Evolutionary conservation across 2,329 filamentous ascomycete genomes (phyloP), one percentile per base, ranked within the genome.

Genomic region (Scleromitrula shiraiana): DNA sequence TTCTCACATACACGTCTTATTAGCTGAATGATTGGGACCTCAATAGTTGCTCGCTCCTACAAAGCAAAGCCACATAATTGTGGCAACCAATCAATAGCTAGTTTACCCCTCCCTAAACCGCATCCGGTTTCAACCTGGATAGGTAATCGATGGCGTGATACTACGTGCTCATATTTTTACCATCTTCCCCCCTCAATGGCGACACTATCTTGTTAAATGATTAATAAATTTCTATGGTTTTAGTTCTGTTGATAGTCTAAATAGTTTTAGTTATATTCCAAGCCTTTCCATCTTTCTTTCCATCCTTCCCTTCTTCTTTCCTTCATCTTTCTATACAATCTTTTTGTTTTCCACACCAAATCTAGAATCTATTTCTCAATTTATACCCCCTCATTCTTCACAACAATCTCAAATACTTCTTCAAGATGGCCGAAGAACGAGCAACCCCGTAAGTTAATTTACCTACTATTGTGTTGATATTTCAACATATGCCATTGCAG

Each of bases 371-470:
- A n/a, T 24, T 22, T 17, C n/a, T 38, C 32, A 37, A 24, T 22
- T 22, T 5, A 7, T n/a, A 7, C 9, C 33, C 14, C 17, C n/a
- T 22, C 12, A 35, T 20, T 12, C 22, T 15, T 8, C 14, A 29
- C 24, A 24, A 14, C 26, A 12, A 23, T 17, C 24, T 22, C 14
- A 19, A 38, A 33, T 15, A 12, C 20, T 7, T 27, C 19, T n/a
- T 45, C 43, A 53, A 38, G n/a, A 53, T 53, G 51, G 41, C 51
- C n/a, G 49, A 53, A 46, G 44, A 49, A 40, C 32, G 52, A 49
- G 30, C 52, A 49, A 27, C 52, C 38, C 52, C 52, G 52, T 54
- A 53, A 54, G 52, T 54, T 4, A 15, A n/a, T 40, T 40, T 6
- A 8, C 20, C 3, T 38, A 17, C 14, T 15, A 6, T n/a, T 12